Percentiles rank a stretch among this genome's conserved stretches.
These are phyloP conservation scores for Yarrowia sp. DNA, from an alignment of 805 yeast genomes.

Conservation along the genomic window DNA sequence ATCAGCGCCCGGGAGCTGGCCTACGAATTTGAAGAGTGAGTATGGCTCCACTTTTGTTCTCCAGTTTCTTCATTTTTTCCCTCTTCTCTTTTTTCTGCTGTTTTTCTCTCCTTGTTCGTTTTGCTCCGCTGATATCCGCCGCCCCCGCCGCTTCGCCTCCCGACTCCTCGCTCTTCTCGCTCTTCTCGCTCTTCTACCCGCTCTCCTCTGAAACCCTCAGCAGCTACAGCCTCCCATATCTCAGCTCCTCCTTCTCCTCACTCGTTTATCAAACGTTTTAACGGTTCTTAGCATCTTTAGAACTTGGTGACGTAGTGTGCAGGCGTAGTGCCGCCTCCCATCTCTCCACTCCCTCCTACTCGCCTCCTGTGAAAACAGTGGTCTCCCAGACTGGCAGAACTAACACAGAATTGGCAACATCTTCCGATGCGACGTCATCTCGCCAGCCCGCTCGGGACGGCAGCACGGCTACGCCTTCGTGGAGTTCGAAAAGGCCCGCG, in stretches of 20 bases:
- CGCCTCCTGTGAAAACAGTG: no score
- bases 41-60: background rate
- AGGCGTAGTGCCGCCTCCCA: background rate
- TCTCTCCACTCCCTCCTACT: background rate
- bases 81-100: background rate
- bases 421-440: slow-evolving; percentile 38
- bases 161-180: background rate
- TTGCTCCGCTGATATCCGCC: no score
- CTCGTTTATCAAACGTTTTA: no score
- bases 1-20: slow-evolving; percentile 39
- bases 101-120: background rate
- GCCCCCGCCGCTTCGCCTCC: no score
- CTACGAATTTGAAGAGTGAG: slow-evolving; percentile 37
- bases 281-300: no score
- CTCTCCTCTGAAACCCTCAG: no score
- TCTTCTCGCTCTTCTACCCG: background rate
- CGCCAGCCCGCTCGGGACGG: slow-evolving; percentile 33
- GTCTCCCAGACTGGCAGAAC: slow-evolving; percentile 4
- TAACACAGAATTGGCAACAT: slow-evolving; percentile 35
- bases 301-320: background rate
- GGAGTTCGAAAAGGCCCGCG: slow-evolving; percentile 37
- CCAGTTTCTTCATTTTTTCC: background rate
- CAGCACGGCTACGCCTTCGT: slow-evolving; percentile 37
- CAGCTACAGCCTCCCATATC: no score
- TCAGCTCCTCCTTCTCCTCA: no score